Evolutionary conservation across 2,329 filamentous ascomycete species (phyloP), one percentile per base, ranked within the genome.

Genomic region (Colletotrichum costaricense): DNA sequence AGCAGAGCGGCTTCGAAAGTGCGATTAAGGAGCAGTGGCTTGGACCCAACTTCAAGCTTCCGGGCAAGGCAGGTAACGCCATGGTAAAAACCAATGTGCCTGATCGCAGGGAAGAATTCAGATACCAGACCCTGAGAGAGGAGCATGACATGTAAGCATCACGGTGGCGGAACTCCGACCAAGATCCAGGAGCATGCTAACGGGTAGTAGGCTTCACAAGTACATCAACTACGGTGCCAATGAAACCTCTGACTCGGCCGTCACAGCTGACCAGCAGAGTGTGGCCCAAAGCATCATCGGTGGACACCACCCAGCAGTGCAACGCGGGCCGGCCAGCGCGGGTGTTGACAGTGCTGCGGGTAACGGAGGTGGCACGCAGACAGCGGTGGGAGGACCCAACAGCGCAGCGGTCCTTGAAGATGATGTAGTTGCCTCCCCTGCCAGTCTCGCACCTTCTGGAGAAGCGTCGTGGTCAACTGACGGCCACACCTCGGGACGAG

Each of bases 21-120:
- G 89, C 92, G 14, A 88, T 98, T 78, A 99, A 99, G 84, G 92
- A 95, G 79, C 91, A 95, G 81, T 99, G 96, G 96, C 86, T 99
- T 5, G 97, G 97, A 3, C 86, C 88, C 38, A 90, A 94, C 75
- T 98, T 93, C 81, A 88, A 93, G 79, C 85, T 93, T 52, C 93
- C 94, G 0, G 97, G 97, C 2, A 92, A 94, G 49, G 88, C 89
- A 68, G 97, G 97, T 16, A 99, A 99, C 77, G 93, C 93, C 76
- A 97, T 98, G 89, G 93, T 93, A 64, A 98, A 98, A 84, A 98
- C 95, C 72, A 99, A 99, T 80, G 94, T 99, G 8, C 97, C 97
- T 3, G 95, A 98, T 82, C 93, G 98, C 74, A 90, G 97, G 67
- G 94, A 97, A 80, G 94, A 94, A 62, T 99, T 97, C 81, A 89